Base-by-base conservation (phyloP, 176 grass and related monocot genomes). In the Olyra latifolia region DNA sequence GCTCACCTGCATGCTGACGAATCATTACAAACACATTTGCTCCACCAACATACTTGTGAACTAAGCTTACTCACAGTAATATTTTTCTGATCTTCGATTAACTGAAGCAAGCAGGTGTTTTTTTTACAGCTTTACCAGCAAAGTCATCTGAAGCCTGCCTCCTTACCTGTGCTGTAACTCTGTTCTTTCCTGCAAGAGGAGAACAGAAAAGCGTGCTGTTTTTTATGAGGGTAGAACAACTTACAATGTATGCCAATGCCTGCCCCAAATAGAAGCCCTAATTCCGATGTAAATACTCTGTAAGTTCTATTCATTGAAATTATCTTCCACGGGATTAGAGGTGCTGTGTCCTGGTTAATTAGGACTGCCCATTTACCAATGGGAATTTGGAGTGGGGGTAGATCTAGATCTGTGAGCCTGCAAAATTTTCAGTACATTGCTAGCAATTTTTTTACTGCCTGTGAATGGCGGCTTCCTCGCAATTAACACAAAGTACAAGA, bases 301-400 rank as follows among this genome's bases (percentile, higher is more conserved):
- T n/a, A 72, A 85, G 77, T 77, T 85, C 78, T 62, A 89, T 81
- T 84, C 81, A 84, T 75, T 84, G 87, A 82, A 89, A 80, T 82
- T 85, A 86, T 89, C 83, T 71, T 85, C 87, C 62, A 53, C 65
- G 87, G 87, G 87, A 89, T 89, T 89, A 85, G 87, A 89, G 78
- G 78, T 28, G 47, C 9, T 24, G 70, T 66, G 78, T 57, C 83
- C 16, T 54, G 83, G 83, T 89, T 85, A 89, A 77, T 71, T 82
- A 89, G 83, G 78, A 89, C 82, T 72, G 73, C 87, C 48, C 83
- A 77, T 89, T 89, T 89, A 82, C 87, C 87, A 82, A 89, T 82
- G 87, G 82, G 87, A 89, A 89, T 89, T 89, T 82, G 80, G 45
- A 75, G 44, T 8, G 28, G 74, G 53, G 79, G 83, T 90, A 87